Evolutionary conservation across 345 rosid species (phyloP), one percentile per base, ranked within the genome.

Genomic region (Erucastrum elatum): DNA sequence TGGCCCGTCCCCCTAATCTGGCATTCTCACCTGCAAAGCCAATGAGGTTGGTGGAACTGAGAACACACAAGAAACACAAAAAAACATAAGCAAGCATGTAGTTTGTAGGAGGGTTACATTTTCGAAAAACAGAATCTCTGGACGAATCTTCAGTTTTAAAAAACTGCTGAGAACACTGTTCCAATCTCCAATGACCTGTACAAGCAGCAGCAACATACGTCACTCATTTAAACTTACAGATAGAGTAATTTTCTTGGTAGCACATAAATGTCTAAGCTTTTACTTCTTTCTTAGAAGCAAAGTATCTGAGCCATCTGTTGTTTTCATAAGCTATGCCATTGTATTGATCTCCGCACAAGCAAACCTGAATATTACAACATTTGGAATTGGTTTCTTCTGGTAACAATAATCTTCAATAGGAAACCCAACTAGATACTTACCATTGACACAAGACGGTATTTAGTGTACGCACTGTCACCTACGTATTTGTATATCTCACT

Each of bases 401-500:
- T 66, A 66, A 58, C 55, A 12, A 39, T 4, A 16, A 30, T 27
- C 17, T 13, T 72, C 68, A 16, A 16, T 29, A 59, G 6, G 0
- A 66, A 78, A 21, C 41, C 15, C 7, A 27, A 37, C 4, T 8
- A 64, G 13, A 53, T 16, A 12, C 49, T 29, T 72, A 72, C 82
- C 82, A 78, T 46, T 33, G 82, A 66, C n/a, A 66, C 73, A 66
- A 78, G 82, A 39, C 15, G 4, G 82, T 72, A 78, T 31, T 58
- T 78, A 10, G 72, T 71, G 35, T 16, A 13, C 29, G 1, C 0
- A 66, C 6, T 4, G 6, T 15, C 73, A 33, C 72, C 82, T 58
- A 72, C 41, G 55, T 39, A 78, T 66, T 16, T 41, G 81, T 64
- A 77, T 15, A 70, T 37, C 39, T 0, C 63, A 59, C 63, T 46